A percentile compares a stretch with the other conserved stretches of the same genome.
Evolutionary conservation across 306 rosid genomes (phyloP).

Genomic region (Cicer yamashitae): DNA sequence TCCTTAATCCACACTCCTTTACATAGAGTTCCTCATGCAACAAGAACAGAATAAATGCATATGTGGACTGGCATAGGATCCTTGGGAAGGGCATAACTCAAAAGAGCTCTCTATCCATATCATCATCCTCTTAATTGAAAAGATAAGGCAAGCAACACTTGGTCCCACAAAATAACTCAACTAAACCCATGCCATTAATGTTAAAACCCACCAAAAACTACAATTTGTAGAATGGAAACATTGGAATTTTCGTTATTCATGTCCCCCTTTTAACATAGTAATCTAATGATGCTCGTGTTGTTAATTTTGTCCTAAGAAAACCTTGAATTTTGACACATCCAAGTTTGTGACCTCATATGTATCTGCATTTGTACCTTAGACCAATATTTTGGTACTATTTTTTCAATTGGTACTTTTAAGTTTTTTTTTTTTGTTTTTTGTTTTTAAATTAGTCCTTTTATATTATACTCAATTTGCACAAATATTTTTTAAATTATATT

Average conservation of each 20-base stretch:
- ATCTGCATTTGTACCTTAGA: too few species aligned
- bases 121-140: slow-evolving; percentile 13
- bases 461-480: too few species aligned
- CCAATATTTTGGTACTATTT: too few species aligned
- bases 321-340: not conserved
- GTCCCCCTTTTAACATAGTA: not conserved
- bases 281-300: not conserved
- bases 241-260: not conserved
- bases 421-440: too few species aligned
- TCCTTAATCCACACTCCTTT: too few species aligned
- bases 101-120: not conserved
- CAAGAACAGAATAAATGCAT: slow-evolving; percentile 26
- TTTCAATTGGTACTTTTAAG: too few species aligned
- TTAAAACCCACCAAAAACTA: not conserved
- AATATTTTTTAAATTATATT: too few species aligned
- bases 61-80: not conserved
- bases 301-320: slow-evolving; percentile 18
- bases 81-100: not conserved
- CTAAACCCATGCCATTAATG: slow-evolving; percentile 22
- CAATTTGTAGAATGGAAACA: too few species aligned
- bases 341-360: too few species aligned
- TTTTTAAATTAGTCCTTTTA: too few species aligned
- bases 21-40: too few species aligned
- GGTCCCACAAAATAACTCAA: slow-evolving; percentile 28
- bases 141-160: slow-evolving; percentile 31